phyloP scores from a whole-genome alignment of 306 rosid genomes.

The Astragalus membranaceus region DNA sequence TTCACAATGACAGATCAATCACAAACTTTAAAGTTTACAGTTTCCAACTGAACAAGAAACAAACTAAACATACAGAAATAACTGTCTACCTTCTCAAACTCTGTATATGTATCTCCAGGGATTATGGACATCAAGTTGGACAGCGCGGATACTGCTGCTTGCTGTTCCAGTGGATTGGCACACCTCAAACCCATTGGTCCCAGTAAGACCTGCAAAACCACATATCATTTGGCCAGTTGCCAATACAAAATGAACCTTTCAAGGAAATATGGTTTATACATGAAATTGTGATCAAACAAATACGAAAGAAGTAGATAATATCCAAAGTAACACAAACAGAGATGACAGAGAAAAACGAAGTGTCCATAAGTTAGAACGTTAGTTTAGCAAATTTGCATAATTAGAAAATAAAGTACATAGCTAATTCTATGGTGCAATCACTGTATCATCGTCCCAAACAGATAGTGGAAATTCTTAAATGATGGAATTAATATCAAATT shows the following conservation, averaged over 20 bases:
- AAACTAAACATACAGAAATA: neutral
- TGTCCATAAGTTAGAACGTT: neutral
- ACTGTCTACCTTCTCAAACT: slow-evolving; percentile 68
- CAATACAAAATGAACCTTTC: slow-evolving; percentile 13
- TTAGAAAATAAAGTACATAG: neutral
- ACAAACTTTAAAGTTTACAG: neutral
- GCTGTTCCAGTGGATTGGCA: slow-evolving; percentile 47
- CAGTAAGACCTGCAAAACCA: slow-evolving; percentile 52
- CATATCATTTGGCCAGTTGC: slow-evolving; percentile 7
- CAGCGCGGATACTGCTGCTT: slow-evolving; percentile 67
- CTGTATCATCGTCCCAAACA: neutral
- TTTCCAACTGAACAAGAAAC: neutral
- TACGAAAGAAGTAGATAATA: neutral
- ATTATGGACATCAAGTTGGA: slow-evolving; percentile 72
- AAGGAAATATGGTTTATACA: neutral
- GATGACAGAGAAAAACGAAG: neutral
- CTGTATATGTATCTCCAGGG: slow-evolving; percentile 70
- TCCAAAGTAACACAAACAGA: neutral
- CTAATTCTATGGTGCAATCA: neutral
- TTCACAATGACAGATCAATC: slow-evolving; percentile 8
- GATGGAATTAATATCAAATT: neutral
- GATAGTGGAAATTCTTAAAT: neutral
- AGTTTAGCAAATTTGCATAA: neutral
- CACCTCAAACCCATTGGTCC: slow-evolving; percentile 72
- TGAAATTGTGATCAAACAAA: neutral